A percentile compares a stretch with the other conserved stretches of the same genome.
Evolutionary conservation across 148 eudicot species (phyloP).

Genomic region (Drosera capensis): DNA sequence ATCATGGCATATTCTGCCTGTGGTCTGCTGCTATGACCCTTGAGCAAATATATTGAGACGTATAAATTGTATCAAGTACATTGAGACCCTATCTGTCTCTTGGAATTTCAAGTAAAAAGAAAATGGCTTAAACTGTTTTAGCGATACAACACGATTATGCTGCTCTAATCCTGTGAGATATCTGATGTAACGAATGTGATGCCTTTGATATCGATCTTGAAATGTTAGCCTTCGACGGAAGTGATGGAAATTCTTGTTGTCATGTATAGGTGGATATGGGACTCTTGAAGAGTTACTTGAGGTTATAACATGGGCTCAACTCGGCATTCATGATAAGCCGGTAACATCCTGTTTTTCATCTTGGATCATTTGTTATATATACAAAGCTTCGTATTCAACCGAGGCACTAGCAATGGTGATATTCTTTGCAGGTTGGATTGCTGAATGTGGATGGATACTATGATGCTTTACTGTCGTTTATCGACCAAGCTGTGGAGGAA

Average conservation of each 20-base stretch:
- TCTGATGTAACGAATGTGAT: too few relatives aligned
- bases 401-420: neutral
- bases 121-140: too few relatives aligned
- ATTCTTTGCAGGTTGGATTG: conserved; percentile 62
- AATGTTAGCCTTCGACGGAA: too few relatives aligned
- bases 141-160: too few relatives aligned
- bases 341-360: conserved; percentile 16
- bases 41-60: too few relatives aligned
- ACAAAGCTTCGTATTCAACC: neutral
- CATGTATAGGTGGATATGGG: conserved; percentile 81
- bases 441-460: conserved; percentile 95
- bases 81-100: too few relatives aligned
- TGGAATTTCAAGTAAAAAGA: too few relatives aligned
- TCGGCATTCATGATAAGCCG: conserved; percentile 96
- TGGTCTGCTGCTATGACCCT: too few relatives aligned
- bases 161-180: too few relatives aligned
- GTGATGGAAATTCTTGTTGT: neutral
- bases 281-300: conserved; percentile 93
- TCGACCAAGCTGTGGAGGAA: conserved; percentile 98
- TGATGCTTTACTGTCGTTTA: conserved; percentile 69
- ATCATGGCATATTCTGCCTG: neutral
- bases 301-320: conserved; percentile 99
- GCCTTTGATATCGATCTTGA: too few relatives aligned
- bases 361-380: neutral
- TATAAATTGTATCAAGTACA: too few relatives aligned